A percentile compares a stretch with the other conserved stretches of the same genome.
These are phyloP conservation scores for Gossypium lobatum DNA, from an alignment of 441 rosid genomes.

Conservation along the genomic window DNA sequence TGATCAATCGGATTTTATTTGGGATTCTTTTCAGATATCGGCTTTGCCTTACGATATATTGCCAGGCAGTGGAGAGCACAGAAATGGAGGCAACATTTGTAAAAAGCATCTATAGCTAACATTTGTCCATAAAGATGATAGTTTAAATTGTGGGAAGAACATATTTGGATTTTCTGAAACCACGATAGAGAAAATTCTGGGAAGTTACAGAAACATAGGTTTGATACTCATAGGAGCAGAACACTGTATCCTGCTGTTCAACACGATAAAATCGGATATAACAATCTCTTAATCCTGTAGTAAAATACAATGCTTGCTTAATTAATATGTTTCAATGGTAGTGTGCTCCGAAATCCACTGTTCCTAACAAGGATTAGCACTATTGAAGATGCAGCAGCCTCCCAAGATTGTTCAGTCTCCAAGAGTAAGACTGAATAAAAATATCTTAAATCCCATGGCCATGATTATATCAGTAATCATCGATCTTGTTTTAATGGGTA, in stretches of 20 bases:
- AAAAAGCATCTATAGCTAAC: neutral
- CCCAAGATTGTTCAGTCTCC: neutral
- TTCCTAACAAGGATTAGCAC: neutral
- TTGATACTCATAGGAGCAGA: conserved; percentile 1
- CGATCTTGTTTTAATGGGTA: too few species aligned
- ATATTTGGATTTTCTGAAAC: neutral
- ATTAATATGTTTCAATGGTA: neutral
- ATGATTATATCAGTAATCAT: too few species aligned
- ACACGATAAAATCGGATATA: neutral
- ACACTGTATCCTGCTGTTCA: neutral
- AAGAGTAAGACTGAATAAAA: too few species aligned
- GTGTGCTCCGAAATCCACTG: neutral
- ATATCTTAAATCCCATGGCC: too few species aligned
- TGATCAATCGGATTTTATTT: neutral
- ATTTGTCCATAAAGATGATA: neutral
- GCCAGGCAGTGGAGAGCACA: neutral
- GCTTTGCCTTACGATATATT: neutral
- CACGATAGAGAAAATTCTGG: neutral
- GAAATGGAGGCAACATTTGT: conserved; percentile 9
- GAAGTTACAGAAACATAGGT: neutral
- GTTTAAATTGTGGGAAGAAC: neutral
- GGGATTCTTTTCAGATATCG: conserved; percentile 18
- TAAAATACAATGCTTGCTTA: neutral
- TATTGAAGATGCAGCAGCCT: neutral
- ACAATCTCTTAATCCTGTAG: neutral